Conservation (phyloP, 495 filamentous ascomycete species). For the Aspergillus saccharolyticus region DNA sequence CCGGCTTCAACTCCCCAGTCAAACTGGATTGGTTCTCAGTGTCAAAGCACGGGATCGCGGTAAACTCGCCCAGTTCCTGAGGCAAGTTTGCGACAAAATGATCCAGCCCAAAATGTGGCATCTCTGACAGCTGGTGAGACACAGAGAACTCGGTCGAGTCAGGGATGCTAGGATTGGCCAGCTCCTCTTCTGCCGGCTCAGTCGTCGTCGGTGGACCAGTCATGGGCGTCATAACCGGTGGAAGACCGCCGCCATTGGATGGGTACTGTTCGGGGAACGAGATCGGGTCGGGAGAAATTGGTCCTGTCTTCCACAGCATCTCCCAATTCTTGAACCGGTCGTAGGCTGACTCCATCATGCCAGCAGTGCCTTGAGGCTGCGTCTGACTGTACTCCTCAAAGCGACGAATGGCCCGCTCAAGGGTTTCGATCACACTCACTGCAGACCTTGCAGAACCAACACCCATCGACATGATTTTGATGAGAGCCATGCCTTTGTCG, state of each 20-base stretch:
- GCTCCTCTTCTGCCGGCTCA: conserved; percentile 18
- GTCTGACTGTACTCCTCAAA: conserved; percentile 39
- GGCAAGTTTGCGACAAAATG: conserved; percentile 46
- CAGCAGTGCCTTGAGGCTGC: conserved; percentile 29
- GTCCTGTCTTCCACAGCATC: conserved; percentile 49
- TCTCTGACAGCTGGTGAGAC: conserved; percentile 31
- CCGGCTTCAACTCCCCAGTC: conserved; percentile 24
- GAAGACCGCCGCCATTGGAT: conserved; percentile 19
- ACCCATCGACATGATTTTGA: conserved; percentile 50
- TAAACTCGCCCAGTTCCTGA: conserved; percentile 44
- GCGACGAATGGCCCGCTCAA: conserved; percentile 45
- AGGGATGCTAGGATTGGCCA: conserved; percentile 22
- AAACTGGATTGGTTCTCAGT: conserved; percentile 30
- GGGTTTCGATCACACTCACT: conserved; percentile 48
- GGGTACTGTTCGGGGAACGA: conserved; percentile 18
- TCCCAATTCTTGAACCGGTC: conserved; percentile 51
- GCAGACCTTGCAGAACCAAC: conserved; percentile 47
- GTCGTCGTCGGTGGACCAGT: conserved; percentile 12
- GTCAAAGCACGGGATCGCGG: conserved; percentile 45
- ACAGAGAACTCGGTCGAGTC: conserved; percentile 28
- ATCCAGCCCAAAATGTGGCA: conserved; percentile 40
- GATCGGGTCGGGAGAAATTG: conserved; percentile 33
- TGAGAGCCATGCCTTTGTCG: conserved; percentile 44
- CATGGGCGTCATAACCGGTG: conserved; percentile 20
- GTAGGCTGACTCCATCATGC: conserved; percentile 39